phyloP scores from a whole-genome alignment of 1,284 basidiomycete genomes.

The Moesziomyces globuligerus region DNA sequence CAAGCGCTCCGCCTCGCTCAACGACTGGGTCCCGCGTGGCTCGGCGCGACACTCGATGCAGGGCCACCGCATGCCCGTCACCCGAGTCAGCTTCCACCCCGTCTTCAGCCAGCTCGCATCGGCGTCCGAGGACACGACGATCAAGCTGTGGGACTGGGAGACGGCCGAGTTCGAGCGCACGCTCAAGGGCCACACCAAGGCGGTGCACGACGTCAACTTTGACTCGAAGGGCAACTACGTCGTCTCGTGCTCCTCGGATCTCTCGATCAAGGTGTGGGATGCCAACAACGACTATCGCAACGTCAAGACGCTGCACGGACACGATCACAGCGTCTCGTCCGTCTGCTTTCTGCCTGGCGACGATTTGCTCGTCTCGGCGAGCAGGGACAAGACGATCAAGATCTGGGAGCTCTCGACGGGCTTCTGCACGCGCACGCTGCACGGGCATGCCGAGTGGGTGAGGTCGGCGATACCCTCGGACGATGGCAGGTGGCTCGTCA shows the following conservation, averaged over 20 bases:
- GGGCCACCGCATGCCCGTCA: slow-evolving; percentile 82
- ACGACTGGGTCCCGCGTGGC: slow-evolving; percentile 84
- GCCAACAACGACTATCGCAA: slow-evolving; percentile 88
- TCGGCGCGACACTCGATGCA: slow-evolving; percentile 81
- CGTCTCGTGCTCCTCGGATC: slow-evolving; percentile 87
- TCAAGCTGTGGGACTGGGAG: slow-evolving; percentile 97
- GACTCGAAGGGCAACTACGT: slow-evolving; percentile 83
- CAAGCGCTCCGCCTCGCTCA: slow-evolving; percentile 75
- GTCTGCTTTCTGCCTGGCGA: slow-evolving; percentile 86
- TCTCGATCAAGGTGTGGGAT: slow-evolving; percentile 92
- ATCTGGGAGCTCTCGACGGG: slow-evolving; percentile 86
- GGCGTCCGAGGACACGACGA: slow-evolving; percentile 84
- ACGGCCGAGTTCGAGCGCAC: slow-evolving; percentile 90
- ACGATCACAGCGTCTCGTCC: slow-evolving; percentile 88
- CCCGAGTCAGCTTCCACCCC: slow-evolving; percentile 85
- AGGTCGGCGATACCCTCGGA: slow-evolving; percentile 77
- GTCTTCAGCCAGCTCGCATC: slow-evolving; percentile 83
- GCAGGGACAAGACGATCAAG: slow-evolving; percentile 84
- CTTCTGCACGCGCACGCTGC: slow-evolving; percentile 66
- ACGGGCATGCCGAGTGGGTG: slow-evolving; percentile 78
- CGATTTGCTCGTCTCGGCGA: slow-evolving; percentile 82
- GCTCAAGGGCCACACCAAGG: slow-evolving; percentile 89
- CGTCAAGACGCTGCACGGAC: slow-evolving; percentile 83
- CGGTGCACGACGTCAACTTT: slow-evolving; percentile 86
- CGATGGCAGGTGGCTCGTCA: slow-evolving; percentile 79